phyloP scores from a whole-genome alignment of 2,329 filamentous ascomycete species.

The Stemphylium beticola region DNA sequence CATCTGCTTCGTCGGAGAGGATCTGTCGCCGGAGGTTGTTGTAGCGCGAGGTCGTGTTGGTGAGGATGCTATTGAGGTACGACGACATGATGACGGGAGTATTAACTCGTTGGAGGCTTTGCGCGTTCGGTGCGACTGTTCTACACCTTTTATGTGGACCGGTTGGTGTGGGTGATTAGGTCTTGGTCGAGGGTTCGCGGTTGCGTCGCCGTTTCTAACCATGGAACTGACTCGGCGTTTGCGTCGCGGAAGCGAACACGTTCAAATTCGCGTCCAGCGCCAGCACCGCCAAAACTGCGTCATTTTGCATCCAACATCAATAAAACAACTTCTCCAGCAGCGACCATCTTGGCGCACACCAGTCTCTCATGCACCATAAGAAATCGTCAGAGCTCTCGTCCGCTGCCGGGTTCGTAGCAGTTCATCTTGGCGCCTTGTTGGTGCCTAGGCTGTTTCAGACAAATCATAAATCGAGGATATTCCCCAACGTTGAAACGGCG shows the following conservation, averaged over 20 bases:
- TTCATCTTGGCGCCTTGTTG: background rate
- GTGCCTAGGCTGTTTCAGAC: slow-evolving; percentile 1
- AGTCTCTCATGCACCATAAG: background rate
- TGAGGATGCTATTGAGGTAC: slow-evolving; percentile 78
- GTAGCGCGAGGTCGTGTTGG: slow-evolving; percentile 62
- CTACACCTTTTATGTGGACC: slow-evolving; percentile 2
- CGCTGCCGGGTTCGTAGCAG: background rate
- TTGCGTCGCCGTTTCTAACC: slow-evolving; percentile 16
- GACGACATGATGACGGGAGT: slow-evolving; percentile 58
- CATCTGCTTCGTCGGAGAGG: slow-evolving; percentile 65
- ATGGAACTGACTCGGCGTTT: slow-evolving; percentile 18
- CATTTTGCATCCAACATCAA: background rate
- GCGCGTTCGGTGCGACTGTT: background rate
- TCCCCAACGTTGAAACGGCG: slow-evolving; percentile 5
- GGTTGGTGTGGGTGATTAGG: slow-evolving; percentile 6
- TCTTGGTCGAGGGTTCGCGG: slow-evolving; percentile 7
- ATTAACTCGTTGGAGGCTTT: background rate
- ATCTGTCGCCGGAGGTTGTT: slow-evolving; percentile 67
- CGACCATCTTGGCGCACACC: background rate
- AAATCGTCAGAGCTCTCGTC: background rate
- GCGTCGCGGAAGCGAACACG: slow-evolving; percentile 14
- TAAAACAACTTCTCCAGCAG: background rate
- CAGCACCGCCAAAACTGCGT: slow-evolving; percentile 2
- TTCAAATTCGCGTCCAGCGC: background rate
- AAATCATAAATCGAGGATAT: background rate